These are phyloP conservation scores for Francoa sonchifolia DNA, from an alignment of 441 rosid species.

Conservation along the genomic window DNA sequence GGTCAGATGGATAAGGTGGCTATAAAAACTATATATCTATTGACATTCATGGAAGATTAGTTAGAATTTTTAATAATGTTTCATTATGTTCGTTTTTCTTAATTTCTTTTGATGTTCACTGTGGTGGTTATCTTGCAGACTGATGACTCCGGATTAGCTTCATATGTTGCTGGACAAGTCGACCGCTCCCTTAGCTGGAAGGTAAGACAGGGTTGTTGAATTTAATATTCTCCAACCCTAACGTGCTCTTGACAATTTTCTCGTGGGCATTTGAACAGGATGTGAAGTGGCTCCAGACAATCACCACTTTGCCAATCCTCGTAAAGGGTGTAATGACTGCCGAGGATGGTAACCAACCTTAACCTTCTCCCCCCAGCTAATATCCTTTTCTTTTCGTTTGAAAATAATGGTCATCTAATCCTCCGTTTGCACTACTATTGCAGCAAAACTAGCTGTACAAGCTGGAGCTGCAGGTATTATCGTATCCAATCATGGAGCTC, in stretches of 20 bases:
- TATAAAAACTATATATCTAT: background rate
- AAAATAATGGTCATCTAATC: background rate
- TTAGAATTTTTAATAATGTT: background rate
- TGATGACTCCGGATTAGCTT: conserved; percentile 76
- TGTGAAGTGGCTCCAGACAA: conserved; percentile 49
- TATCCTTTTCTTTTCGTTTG: background rate
- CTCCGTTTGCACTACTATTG: conserved; percentile 7
- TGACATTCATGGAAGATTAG: background rate
- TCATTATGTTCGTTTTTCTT: background rate
- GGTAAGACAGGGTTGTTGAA: too few species aligned
- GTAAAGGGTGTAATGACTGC: conserved; percentile 91
- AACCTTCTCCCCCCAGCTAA: background rate
- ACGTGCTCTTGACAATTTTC: too few species aligned
- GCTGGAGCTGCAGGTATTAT: conserved; percentile 81
- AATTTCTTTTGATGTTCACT: background rate
- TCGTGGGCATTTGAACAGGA: conserved; percentile 37
- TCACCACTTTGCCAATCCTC: conserved; percentile 48
- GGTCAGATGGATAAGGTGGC: conserved; percentile 59
- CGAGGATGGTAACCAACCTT: conserved; percentile 52
- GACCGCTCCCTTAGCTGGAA: conserved; percentile 82
- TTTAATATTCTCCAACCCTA: too few species aligned
- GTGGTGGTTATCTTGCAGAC: conserved; percentile 33
- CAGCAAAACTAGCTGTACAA: conserved; percentile 74
- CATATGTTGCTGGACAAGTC: conserved; percentile 77
- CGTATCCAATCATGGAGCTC: conserved; percentile 96